These are phyloP conservation scores for Orbilia quercus DNA, from an alignment of 2,329 filamentous ascomycete species.

Conservation along the genomic window DNA sequence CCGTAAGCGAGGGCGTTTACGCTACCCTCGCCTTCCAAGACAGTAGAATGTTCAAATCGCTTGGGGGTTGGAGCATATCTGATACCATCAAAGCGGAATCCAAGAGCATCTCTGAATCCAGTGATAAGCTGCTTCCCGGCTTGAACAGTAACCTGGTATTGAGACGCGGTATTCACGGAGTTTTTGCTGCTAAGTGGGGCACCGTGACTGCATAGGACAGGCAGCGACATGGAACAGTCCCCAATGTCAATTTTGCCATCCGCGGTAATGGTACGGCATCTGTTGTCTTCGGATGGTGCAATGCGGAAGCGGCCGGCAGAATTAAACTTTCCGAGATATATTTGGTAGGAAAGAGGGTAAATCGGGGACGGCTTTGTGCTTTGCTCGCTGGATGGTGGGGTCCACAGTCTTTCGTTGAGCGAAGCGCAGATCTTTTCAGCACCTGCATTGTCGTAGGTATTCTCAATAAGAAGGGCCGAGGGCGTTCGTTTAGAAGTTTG, in stretches of 20 bases:
- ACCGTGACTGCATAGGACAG: constrained; percentile 65
- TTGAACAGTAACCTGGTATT: constrained; percentile 63
- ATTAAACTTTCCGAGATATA: constrained; percentile 23
- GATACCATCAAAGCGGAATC: constrained; percentile 68
- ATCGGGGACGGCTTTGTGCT: background rate
- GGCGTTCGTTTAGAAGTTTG: constrained; percentile 17
- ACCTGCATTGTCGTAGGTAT: background rate
- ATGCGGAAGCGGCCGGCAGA: constrained; percentile 21
- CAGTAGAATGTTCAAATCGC: constrained; percentile 65
- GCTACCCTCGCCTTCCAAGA: constrained; percentile 62
- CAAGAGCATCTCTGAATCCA: constrained; percentile 65
- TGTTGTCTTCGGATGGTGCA: background rate
- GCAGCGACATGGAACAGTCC: constrained; percentile 58
- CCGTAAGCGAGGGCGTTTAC: constrained; percentile 63
- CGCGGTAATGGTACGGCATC: constrained; percentile 60
- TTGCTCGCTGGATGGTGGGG: constrained; percentile 2
- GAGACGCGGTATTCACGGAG: constrained; percentile 61
- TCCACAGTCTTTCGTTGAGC: constrained; percentile 25
- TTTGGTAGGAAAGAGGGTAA: constrained; percentile 36
- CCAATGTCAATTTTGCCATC: constrained; percentile 59
- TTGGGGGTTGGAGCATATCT: constrained; percentile 65
- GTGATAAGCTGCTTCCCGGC: constrained; percentile 64
- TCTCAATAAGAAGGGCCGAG: constrained; percentile 26
- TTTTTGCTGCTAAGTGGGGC: constrained; percentile 64
- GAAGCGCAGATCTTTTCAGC: constrained; percentile 14